Conservation (phyloP, 2,329 filamentous ascomycete species). For the Aspergillus tanneri region DNA sequence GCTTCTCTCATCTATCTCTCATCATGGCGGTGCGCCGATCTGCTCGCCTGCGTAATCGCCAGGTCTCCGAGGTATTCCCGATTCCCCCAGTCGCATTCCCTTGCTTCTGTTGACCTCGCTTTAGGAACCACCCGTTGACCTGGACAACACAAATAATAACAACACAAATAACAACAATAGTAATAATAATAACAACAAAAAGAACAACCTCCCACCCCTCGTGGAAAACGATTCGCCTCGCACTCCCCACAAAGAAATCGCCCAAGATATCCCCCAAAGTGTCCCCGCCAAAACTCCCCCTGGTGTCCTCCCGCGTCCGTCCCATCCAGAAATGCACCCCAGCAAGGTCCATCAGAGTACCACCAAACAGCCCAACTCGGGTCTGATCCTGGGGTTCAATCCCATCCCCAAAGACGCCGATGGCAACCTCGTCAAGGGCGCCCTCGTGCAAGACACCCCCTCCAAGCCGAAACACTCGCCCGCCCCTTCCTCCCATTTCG, state of each 20-base stretch:
- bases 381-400: slow-evolving; percentile 76
- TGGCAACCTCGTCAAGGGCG: slow-evolving; percentile 36
- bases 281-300: slow-evolving; percentile 36
- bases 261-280: slow-evolving; percentile 12
- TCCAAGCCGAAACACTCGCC: slow-evolving; percentile 41
- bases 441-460: slow-evolving; percentile 39
- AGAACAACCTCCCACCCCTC: slow-evolving; percentile 44
- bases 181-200: slow-evolving; percentile 23
- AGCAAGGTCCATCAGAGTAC: slow-evolving; percentile 74
- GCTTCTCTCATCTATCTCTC: neutral
- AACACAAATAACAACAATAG: slow-evolving; percentile 2
- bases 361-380: slow-evolving; percentile 74
- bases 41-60: slow-evolving; percentile 39
- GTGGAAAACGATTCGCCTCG: slow-evolving; percentile 46
- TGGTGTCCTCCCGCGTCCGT: slow-evolving; percentile 66
- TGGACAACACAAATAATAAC: slow-evolving; percentile 13
- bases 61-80: slow-evolving; percentile 33
- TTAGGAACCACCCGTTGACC: slow-evolving; percentile 25
- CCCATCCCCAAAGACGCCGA: slow-evolving; percentile 59
- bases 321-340: slow-evolving; percentile 85
- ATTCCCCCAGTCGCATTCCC: slow-evolving; percentile 10
- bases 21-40: slow-evolving; percentile 43
- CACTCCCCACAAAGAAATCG: slow-evolving; percentile 11
- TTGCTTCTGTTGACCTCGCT: slow-evolving; percentile 8
- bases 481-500: slow-evolving; percentile 35